Base-by-base conservation (phyloP, 352 stramenopile species). In the Globisporangium echinulatum region DNA sequence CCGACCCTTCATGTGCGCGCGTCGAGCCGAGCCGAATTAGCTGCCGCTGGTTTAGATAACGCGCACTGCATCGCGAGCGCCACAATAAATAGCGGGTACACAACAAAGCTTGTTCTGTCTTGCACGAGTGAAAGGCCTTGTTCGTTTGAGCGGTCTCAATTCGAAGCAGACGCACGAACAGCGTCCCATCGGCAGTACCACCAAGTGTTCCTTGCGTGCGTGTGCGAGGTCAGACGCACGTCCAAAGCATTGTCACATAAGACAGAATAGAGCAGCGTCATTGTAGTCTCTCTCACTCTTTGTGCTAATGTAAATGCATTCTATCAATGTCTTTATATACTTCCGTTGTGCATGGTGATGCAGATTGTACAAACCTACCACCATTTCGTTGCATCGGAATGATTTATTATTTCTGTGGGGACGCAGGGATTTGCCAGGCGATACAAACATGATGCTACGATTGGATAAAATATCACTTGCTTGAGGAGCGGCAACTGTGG, bases 121-220 rank as follows among this genome's bases (percentile, higher is more conserved):
- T 7, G 40, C 40, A 44, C 1, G 40, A 44, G 40, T 44, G 40
- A 44, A 11, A 44, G 40, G 10, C 7, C 40, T 44, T 44, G 40
- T 44, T 44, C 40, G 40, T 19, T 19, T 44, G 40, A 44, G 49
- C 50, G 49, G 36, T 58, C 58, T 63, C 58, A 55, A 8, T 8
- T 0, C 7, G n/a, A 25, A 40, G 7, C 0, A 40, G 40, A 11
- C 48, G n/a, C 4, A 52, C n/a, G 2, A 33, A 36, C 1, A 52
- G 14, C 15, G 14, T 33, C 11, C 14, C 40, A 11, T 44, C 40
- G 40, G 7, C 40, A 7, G 7, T 10, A 44, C 7, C 40, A 11
- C 40, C 40, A 44, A 7, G 10, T 44, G 40, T 10, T 44, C 40
- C 40, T 56, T 56, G 33, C 19, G 15, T 40, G 13, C 9, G 13